Evolutionary conservation across 306 rosid genomes (phyloP), one percentile per base, ranked within the genome.

Genomic region (Cajanus cajan): DNA sequence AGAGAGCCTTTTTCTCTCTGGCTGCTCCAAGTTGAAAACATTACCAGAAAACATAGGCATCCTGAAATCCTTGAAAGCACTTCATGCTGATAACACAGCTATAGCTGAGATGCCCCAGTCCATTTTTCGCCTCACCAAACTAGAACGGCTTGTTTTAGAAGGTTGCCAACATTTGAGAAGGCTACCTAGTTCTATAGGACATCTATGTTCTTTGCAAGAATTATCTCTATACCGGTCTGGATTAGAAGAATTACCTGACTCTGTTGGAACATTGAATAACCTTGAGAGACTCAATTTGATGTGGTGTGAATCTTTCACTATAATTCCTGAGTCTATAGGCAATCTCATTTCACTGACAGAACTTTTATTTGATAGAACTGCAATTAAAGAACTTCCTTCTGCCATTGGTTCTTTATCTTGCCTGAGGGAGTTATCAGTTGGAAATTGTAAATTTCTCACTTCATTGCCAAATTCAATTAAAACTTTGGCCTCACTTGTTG

Each of bases 211-310:
- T 76, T 79, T 89, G 68, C 84, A 74, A 75, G 87, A 78, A 54
- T 40, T 89, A 40, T 89, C 91, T 39, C 87, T 89, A 6, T 19
- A 83, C 57, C 2, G 0, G 0, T 78, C 91, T 40, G 91, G 79
- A 16, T 39, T 91, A 59, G 85, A 88, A 63, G 87, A 87, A 33
- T 64, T 92, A 58, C 91, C 89, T 0, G 68, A 75, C 24, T 83
- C 92, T 5, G n/a, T 92, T 37, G 91, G 91, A 44, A 48, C 64
- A 52, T 79, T 92, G 74, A 64, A 5, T 67, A 87, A 84, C 79
- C 97, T 91, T 72, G 89, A 86, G 89, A 88, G 18, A 58, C 80
- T 91, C 24, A 78, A 83, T 41, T 75, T 88, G 86, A 45, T 37
- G 39, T 3, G 74, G 75, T 91, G 94, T 84, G 0, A 11, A 28